Base-by-base conservation (phyloP, 2,329 filamentous ascomycete species). In the Trichophyton equinum region DNA sequence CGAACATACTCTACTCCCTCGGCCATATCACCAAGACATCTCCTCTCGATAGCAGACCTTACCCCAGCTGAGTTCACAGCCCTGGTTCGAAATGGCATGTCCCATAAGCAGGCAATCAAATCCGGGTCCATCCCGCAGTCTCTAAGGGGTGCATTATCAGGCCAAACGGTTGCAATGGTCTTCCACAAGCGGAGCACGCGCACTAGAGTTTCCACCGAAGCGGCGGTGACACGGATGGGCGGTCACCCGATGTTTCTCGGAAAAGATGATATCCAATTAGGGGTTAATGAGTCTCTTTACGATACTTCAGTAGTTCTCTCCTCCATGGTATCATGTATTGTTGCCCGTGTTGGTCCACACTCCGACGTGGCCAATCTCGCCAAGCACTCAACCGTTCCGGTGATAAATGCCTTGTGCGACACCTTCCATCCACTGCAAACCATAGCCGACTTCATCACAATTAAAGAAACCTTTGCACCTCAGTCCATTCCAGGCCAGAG, bases 171-270 rank as follows among this genome's bases (percentile, higher is more conserved):
- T 36, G 92, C 94, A 66, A 87, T 99, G 85, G 89, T 95, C 81
- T 99, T 99, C 79, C 95, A 82, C 81, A 99, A 99, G 78, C 85
- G 91, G 67, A 95, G 88, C 68, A 99, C 94, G 11, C 84, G 94
- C 63, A 99, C 94, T 11, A 85, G 94, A 64, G 86, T 99, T 36
- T 96, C 91, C 1, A 96, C 91, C 1, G 94, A 99, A 78, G 87
- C 87, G 6, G 94, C 94, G 11, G 85, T 96, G 42, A 83, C 87
- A n/a, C 79, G 89, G 62, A 82, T 99, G 79, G 91, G 91, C 42
- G 94, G 92, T 0, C 88, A 96, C 68, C 86, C 94, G 22, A 96
- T 99, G 91, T 99, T 99, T 72, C 76, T 99, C 62, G 91, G 91
- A 69, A 94, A 91, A 71, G 87, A 95, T 60, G 94, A 99, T 71